phyloP scores from a whole-genome alignment of 345 rosid species.

The Orychophragmus violaceus region DNA sequence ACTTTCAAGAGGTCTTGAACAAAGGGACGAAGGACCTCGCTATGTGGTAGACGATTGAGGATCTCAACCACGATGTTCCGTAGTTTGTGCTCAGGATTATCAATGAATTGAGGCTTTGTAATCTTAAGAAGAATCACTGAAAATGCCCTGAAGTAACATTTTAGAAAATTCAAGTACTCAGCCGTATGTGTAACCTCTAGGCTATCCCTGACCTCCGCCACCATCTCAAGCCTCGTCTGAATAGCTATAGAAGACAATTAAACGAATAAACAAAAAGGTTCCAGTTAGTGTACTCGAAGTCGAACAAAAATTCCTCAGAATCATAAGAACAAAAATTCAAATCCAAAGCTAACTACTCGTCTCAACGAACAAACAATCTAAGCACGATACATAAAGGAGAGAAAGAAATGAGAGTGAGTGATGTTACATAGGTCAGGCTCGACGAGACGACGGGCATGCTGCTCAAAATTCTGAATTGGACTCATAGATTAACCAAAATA shows the following conservation, averaged over 20 bases:
- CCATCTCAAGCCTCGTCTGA: constrained; percentile 73
- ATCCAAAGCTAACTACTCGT: too few relatives aligned
- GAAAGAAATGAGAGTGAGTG: not conserved
- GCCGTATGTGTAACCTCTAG: constrained; percentile 93
- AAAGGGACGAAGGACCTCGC: constrained; percentile 96
- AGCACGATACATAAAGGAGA: too few relatives aligned
- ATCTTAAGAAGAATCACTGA: constrained; percentile 65
- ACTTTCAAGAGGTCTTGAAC: constrained; percentile 94
- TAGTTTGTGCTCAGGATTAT: constrained; percentile 83
- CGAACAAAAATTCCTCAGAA: not conserved
- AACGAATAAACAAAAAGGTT: constrained; percentile 10
- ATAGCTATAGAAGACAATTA: constrained; percentile 45
- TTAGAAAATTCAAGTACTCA: constrained; percentile 86
- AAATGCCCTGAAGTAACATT: constrained; percentile 82
- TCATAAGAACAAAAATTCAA: too few relatives aligned
- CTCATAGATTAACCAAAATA: constrained; percentile 61
- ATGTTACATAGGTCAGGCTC: constrained; percentile 65
- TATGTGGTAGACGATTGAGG: constrained; percentile 87
- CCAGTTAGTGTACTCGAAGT: not conserved
- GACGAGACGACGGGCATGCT: constrained; percentile 71
- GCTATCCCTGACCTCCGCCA: constrained; percentile 86
- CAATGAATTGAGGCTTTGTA: constrained; percentile 80
- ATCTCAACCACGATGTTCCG: constrained; percentile 86
- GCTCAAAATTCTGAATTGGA: constrained; percentile 93
- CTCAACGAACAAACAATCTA: too few relatives aligned